Percentiles rank a stretch among this genome's conserved stretches.
Evolutionary conservation across 225 moss, liverwort and hornwort species (phyloP).

Genomic region (Asterella californica): DNA sequence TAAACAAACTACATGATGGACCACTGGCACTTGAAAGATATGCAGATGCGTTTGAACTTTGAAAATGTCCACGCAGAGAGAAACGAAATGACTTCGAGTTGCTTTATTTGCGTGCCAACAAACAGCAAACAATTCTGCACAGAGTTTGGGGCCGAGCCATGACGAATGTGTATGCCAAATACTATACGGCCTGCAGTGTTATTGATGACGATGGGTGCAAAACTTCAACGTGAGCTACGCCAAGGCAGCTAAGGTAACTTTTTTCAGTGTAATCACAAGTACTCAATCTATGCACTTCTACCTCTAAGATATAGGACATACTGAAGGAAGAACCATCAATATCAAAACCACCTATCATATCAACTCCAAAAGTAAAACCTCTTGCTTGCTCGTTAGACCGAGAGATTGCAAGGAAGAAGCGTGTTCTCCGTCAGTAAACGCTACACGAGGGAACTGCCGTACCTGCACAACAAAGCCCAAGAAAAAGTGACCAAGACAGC

Average conservation of each 20-base stretch:
- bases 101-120: slow-evolving; percentile 28
- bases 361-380: slow-evolving; percentile 51
- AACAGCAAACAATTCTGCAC: slow-evolving; percentile 22
- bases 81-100: not conserved
- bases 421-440: slow-evolving; percentile 50
- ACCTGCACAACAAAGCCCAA: slow-evolving; percentile 29
- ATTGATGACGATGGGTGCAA: slow-evolving; percentile 17
- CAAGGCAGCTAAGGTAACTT: slow-evolving; percentile 8
- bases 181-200: slow-evolving; percentile 17
- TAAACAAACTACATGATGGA: no score
- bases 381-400: slow-evolving; percentile 57
- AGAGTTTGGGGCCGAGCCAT: slow-evolving; percentile 1
- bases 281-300: slow-evolving; percentile 3
- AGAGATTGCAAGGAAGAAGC: slow-evolving; percentile 43
- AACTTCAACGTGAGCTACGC: slow-evolving; percentile 12
- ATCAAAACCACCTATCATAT: slow-evolving; percentile 28
- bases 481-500: not conserved
- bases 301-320: not conserved
- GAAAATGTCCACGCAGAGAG: not conserved
- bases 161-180: slow-evolving; percentile 23
- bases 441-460: slow-evolving; percentile 54
- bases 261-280: slow-evolving; percentile 17
- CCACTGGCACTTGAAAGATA: no score
- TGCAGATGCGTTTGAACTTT: no score
- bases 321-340: slow-evolving; percentile 1